Evolutionary conservation across 2,329 filamentous ascomycete species (phyloP).

Genomic region (Ascochyta koolunga): DNA sequence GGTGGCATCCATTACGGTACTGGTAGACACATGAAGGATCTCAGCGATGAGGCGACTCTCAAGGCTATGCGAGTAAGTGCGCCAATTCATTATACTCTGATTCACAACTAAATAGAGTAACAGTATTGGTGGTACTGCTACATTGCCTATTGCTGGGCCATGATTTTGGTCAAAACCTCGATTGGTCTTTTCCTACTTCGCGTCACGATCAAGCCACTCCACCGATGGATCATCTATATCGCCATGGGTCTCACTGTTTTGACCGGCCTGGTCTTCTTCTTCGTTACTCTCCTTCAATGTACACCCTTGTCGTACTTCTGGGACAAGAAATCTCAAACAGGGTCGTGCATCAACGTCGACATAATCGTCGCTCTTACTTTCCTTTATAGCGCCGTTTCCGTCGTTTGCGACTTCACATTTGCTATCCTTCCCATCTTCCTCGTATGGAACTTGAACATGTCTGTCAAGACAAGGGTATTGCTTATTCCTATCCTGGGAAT

Average conservation of each 20-base stretch:
- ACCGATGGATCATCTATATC: slow-evolving; percentile 46
- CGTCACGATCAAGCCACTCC: slow-evolving; percentile 35
- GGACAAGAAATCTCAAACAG: slow-evolving; percentile 47
- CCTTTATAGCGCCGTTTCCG: slow-evolving; percentile 55
- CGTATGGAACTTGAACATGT: slow-evolving; percentile 59
- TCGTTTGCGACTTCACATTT: slow-evolving; percentile 56
- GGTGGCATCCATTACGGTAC: slow-evolving; percentile 41
- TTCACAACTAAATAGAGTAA: background rate
- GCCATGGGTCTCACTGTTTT: slow-evolving; percentile 44
- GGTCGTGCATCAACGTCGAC: slow-evolving; percentile 50
- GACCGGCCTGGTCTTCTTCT: slow-evolving; percentile 52
- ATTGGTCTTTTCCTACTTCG: slow-evolving; percentile 46
- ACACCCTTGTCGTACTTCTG: slow-evolving; percentile 58
- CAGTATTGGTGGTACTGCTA: slow-evolving; percentile 48
- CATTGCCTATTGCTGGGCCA: slow-evolving; percentile 39
- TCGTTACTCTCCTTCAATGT: slow-evolving; percentile 59
- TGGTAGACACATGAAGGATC: slow-evolving; percentile 37
- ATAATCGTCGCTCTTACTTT: slow-evolving; percentile 54
- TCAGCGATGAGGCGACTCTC: slow-evolving; percentile 29
- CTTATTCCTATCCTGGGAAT: slow-evolving; percentile 58
- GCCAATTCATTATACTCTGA: background rate
- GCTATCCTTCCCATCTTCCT: slow-evolving; percentile 59
- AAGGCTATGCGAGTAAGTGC: slow-evolving; percentile 38
- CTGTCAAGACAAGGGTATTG: slow-evolving; percentile 53
- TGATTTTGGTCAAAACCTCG: slow-evolving; percentile 43